phyloP scores from a whole-genome alignment of 2,329 filamentous ascomycete genomes.

The Helotiales sp. region DNA sequence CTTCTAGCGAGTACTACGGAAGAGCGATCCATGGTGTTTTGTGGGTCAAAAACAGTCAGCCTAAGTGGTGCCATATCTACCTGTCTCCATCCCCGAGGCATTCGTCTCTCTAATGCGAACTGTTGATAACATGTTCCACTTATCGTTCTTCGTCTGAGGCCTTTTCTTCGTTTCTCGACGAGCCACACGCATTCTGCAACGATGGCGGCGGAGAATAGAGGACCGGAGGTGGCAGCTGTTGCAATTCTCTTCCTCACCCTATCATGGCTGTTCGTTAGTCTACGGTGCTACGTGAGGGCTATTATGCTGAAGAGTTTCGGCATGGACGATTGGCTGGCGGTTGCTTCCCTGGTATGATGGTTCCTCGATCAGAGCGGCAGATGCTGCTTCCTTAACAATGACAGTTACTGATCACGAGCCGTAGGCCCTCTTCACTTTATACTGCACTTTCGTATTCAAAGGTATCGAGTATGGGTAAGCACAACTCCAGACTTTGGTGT shows the following conservation, averaged over 20 bases:
- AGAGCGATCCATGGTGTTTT: too few relatives aligned
- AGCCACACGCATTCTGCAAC: too few relatives aligned
- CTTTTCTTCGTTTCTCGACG: too few relatives aligned
- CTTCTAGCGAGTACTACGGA: too few relatives aligned
- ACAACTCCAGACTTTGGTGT: too few relatives aligned
- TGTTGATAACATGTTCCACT: too few relatives aligned
- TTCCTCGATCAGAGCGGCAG: not conserved
- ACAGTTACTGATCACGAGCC: not conserved
- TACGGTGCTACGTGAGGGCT: constrained; percentile 47
- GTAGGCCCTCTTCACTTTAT: constrained; percentile 21
- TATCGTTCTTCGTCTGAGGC: too few relatives aligned
- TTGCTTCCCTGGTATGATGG: constrained; percentile 44
- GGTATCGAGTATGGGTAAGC: constrained; percentile 20
- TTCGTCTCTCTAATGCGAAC: too few relatives aligned
- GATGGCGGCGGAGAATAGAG: constrained; percentile 19
- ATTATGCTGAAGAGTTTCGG: constrained; percentile 44
- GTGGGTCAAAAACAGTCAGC: too few relatives aligned
- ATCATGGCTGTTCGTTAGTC: constrained; percentile 40
- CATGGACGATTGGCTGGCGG: constrained; percentile 49
- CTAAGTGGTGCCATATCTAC: too few relatives aligned
- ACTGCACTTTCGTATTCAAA: constrained; percentile 18
- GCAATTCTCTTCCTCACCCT: constrained; percentile 36
- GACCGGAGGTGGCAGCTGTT: constrained; percentile 4
- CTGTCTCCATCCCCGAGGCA: too few relatives aligned
- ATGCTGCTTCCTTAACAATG: not conserved